Evolutionary conservation across 2,329 filamentous ascomycete genomes (phyloP), one percentile per base, ranked within the genome.

Genomic region (Fusarium succisae): DNA sequence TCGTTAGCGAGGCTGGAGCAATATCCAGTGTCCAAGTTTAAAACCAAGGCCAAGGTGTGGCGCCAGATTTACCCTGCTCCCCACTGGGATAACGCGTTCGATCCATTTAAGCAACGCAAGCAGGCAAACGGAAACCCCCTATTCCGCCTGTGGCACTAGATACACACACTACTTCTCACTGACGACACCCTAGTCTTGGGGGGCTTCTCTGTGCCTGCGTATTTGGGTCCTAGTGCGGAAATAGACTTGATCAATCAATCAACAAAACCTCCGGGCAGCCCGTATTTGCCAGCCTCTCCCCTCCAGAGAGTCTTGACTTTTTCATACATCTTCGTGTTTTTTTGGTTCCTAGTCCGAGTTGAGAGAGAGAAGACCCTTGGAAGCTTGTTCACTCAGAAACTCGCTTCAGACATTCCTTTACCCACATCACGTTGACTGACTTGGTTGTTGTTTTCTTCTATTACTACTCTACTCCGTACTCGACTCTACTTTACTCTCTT

Each of bases 361-460:
- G 63, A 67, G 60, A 69, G 39, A 57, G 30, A 37, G 50, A 53
- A 53, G 54, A 69, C 53, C 67, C 51, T 70, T 70, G 53, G 67
- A 70, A 70, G 67, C 59, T 65, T 66, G 35, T 51, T 53, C 66
- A 55, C 41, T 30, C 55, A 45, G 48, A 68, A 66, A 63, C 51
- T 55, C 35, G 67, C 67, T 70, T 70, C 67, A 70, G 66, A 70
- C 67, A 70, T 70, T 70, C 67, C 59, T 70, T 70, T 70, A 70
- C 57, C 66, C 64, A 47, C 44, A 47, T 55, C 50, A 35, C 50
- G 30, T 53, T 53, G 30, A 53, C 50, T 64, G 6, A 37, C 43
- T 53, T 59, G 39, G 37, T 54, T 54, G 51, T 70, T 66, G 32
- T 67, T 41, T 32, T 41, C 44, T 38, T 54, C 35, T 54, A 28